Evolutionary conservation across 371 early-diverging fungal species (phyloP), one percentile per base, ranked within the genome.

Genomic region (Sanchytrium tribonematis): DNA sequence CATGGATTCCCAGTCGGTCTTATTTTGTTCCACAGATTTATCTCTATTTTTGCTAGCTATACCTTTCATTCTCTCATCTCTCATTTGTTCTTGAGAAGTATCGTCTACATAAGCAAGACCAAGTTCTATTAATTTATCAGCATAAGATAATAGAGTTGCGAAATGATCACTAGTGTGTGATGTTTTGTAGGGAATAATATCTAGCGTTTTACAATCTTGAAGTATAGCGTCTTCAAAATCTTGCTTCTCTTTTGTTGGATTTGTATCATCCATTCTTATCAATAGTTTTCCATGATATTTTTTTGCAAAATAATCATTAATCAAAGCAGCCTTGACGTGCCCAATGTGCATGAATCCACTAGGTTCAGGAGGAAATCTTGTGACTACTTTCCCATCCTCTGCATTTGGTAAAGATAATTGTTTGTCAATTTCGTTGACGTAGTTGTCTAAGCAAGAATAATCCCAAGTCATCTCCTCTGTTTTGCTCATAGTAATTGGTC

Each of bases 251-350:
- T 98, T 99, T 71, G 80, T 79, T 17, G 98, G 99, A 78, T 99
- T 99, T 69, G 99, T 99, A 81, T 99, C 99, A 78, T 99, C 99
- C 74, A 99, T 98, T 69, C 99, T 88, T 66, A 99, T 80, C 70
- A 98, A 87, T 75, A 99, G 73, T 75, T 87, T 89, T 68, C 99
- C 99, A 69, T 89, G 82, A 79, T 94, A 91, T 31, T 78, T 77
- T 28, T 86, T 79, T 2, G 99, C 98, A 84, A 98, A 91, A 83
- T 93, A 88, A 74, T 96, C 86, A 82, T 99, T 99, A 71, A 99
- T 77, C 66, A 99, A 80, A 12, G 97, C 98, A 66, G 99, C 99
- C 82, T 98, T 98, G 68, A 93, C 96, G 79, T 98, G 98, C 69
- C 98, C 98, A 77, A 98, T 93, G 79, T 98, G 98, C 71, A 98